These are phyloP conservation scores for Silene noctiflora DNA, from an alignment of 179 eudicot genomes.

Conservation along the genomic window DNA sequence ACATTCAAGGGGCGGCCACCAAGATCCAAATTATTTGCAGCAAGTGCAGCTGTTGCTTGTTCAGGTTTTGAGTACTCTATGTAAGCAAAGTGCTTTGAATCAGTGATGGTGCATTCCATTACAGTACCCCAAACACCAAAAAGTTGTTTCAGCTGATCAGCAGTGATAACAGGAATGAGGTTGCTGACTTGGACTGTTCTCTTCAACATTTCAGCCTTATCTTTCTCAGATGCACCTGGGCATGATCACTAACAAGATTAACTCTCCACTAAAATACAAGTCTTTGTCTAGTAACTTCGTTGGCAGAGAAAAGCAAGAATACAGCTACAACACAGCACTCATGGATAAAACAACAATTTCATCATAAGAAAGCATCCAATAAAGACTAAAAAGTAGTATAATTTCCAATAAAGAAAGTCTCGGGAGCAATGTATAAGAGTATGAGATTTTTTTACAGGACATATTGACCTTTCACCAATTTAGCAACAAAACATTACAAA, in stretches of 20 bases:
- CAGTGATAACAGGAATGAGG: constrained; percentile 83
- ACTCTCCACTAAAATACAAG: constrained; percentile 5
- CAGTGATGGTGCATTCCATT: constrained; percentile 78
- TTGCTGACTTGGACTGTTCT: constrained; percentile 96
- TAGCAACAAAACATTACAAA: background rate
- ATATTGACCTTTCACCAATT: background rate
- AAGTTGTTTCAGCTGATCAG: constrained; percentile 83
- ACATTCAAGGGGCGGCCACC: constrained; percentile 93
- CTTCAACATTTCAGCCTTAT: constrained; percentile 54
- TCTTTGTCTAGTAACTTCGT: background rate
- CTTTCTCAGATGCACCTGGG: constrained; percentile 57
- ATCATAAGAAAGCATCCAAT: background rate
- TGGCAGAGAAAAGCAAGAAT: constrained; percentile 6
- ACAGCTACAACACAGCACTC: background rate
- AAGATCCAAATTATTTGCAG: constrained; percentile 80
- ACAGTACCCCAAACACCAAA: constrained; percentile 84
- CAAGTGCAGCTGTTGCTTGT: constrained; percentile 87
- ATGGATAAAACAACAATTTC: background rate
- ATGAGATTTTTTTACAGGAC: background rate
- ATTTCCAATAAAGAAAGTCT: background rate
- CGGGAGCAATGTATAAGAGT: background rate
- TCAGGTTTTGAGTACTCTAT: constrained; percentile 84
- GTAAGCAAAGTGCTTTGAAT: constrained; percentile 91
- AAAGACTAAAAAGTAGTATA: background rate
- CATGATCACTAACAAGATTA: constrained; percentile 18